These are phyloP conservation scores for Adenanthera pavonina DNA, from an alignment of 306 rosid genomes.

Conservation along the genomic window DNA sequence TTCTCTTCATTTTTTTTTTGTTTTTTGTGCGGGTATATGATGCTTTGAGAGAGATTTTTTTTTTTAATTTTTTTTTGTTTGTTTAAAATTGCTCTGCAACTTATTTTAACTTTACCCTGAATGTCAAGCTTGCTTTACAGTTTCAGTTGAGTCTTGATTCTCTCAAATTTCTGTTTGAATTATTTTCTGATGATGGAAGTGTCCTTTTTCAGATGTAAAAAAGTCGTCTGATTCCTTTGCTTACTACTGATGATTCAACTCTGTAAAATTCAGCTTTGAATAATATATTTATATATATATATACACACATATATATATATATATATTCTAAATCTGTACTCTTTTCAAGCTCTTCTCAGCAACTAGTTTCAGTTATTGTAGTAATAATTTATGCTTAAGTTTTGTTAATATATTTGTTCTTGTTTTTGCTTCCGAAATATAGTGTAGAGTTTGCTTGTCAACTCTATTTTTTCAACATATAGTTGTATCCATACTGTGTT, in stretches of 20 bases:
- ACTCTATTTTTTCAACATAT: background rate
- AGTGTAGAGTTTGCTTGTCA: constrained; percentile 8
- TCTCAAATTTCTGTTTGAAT: background rate
- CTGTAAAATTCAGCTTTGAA: background rate
- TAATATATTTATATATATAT: background rate
- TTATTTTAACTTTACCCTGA: background rate
- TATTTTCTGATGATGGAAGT: constrained; percentile 20
- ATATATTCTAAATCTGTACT: background rate
- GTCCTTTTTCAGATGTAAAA: constrained; percentile 23
- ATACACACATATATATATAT: too few species aligned
- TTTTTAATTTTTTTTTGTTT: constrained; percentile 20
- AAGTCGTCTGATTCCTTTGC: constrained; percentile 20
- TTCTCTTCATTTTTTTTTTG: background rate
- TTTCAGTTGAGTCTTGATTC: constrained; percentile 22
- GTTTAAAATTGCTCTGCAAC: constrained; percentile 37
- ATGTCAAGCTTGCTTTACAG: constrained; percentile 31
- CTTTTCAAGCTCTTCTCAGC: constrained; percentile 27
- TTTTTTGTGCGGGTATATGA: constrained; percentile 21
- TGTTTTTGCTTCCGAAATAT: background rate
- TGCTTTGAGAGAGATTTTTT: constrained; percentile 20
- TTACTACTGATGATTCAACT: constrained; percentile 27
- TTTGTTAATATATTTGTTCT: constrained; percentile 7
- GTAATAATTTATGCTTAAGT: constrained; percentile 10
- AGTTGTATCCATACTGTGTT: background rate
- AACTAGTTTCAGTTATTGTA: constrained; percentile 8